Evolutionary conservation across 805 yeast species (phyloP).

Genomic region (Ogataea glucozyma): DNA sequence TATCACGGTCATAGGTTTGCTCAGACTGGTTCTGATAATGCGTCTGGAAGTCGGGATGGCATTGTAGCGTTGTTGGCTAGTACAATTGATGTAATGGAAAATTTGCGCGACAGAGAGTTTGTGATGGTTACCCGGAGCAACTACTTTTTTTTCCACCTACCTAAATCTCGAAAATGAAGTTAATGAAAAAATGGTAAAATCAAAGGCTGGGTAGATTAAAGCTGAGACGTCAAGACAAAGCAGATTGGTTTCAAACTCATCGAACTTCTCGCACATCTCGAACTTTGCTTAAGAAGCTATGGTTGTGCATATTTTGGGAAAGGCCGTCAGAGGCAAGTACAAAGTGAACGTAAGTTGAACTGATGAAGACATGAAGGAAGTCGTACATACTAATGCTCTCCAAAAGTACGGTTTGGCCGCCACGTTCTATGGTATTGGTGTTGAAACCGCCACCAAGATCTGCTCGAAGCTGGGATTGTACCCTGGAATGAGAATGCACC

Average conservation of each 20-base stretch:
- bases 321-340: slow-evolving; percentile 47
- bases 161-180: slow-evolving; percentile 3
- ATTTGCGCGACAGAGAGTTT: neutral
- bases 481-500: slow-evolving; percentile 93
- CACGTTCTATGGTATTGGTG: slow-evolving; percentile 87
- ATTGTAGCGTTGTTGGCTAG: neutral
- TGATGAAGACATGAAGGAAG: too few relatives aligned
- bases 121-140: neutral
- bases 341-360: slow-evolving; percentile 34
- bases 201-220: too few relatives aligned
- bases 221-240: too few relatives aligned
- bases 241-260: too few relatives aligned
- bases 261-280: neutral
- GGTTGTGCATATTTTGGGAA: slow-evolving; percentile 56
- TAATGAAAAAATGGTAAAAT: too few relatives aligned
- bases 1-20: slow-evolving; percentile 81
- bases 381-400: slow-evolving; percentile 2
- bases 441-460: slow-evolving; percentile 63
- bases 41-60: slow-evolving; percentile 56
- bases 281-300: slow-evolving; percentile 34
- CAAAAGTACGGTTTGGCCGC: slow-evolving; percentile 62
- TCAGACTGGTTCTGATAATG: slow-evolving; percentile 72
- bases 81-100: neutral
- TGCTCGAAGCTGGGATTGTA: slow-evolving; percentile 90
- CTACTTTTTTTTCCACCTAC: neutral